Evolutionary conservation across 805 yeast species (phyloP).

Genomic region (Candida koratica): DNA sequence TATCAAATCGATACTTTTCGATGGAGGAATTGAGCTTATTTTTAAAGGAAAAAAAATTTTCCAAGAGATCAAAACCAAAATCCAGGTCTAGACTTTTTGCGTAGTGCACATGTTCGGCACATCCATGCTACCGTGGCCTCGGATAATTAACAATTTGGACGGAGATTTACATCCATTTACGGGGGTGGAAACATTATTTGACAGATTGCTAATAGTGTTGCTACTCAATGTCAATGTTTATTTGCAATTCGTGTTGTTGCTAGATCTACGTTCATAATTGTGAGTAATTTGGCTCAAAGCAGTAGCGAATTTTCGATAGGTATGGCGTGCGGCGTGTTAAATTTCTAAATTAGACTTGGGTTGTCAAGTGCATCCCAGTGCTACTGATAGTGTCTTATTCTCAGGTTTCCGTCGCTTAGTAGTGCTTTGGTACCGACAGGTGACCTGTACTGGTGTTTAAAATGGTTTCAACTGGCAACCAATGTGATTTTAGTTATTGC

Average conservation of each 20-base stretch:
- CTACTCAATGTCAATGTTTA: constrained; percentile 1
- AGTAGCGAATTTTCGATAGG: constrained; percentile 6
- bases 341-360: background rate
- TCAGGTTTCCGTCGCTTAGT: too few relatives aligned
- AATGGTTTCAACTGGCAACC: too few relatives aligned
- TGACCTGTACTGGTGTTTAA: too few relatives aligned
- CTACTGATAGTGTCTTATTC: too few relatives aligned
- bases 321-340: constrained; percentile 3
- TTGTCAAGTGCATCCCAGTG: background rate
- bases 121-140: too few relatives aligned
- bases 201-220: too few relatives aligned
- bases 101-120: constrained; percentile 1
- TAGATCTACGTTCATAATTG: constrained; percentile 7
- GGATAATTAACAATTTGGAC: too few relatives aligned
- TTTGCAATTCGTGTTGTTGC: constrained; percentile 6
- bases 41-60: constrained; percentile 6
- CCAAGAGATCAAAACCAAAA: constrained; percentile 8
- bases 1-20: constrained; percentile 5
- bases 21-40: constrained; percentile 5
- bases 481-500: too few relatives aligned
- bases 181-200: too few relatives aligned
- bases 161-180: too few relatives aligned
- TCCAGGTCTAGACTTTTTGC: constrained; percentile 7
- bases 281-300: constrained; percentile 10
- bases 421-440: too few relatives aligned